phyloP scores from a whole-genome alignment of 129 eudicot species.

The Centella asiatica region DNA sequence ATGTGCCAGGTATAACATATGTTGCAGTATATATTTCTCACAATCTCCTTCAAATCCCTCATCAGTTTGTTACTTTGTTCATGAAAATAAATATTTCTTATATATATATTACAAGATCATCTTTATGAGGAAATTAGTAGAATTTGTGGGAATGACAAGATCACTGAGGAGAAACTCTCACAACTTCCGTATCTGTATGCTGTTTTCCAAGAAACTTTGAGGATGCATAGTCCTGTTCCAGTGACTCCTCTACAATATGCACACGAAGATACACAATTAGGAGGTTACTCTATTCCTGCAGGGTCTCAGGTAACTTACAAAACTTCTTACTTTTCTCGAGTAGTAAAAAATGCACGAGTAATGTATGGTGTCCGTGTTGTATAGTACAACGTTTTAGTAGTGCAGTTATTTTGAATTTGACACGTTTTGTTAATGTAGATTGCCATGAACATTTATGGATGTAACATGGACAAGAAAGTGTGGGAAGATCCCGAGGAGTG shows the following conservation, averaged over 20 bases:
- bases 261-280: slow-evolving; percentile 43
- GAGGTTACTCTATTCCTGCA: slow-evolving; percentile 45
- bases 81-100: background rate
- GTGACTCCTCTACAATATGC: slow-evolving; percentile 42
- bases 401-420: background rate
- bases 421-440: background rate
- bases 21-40: background rate
- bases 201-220: slow-evolving; percentile 48
- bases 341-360: no score
- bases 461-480: slow-evolving; percentile 45
- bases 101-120: slow-evolving; percentile 22
- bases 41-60: background rate
- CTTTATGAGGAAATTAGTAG: slow-evolving; percentile 25
- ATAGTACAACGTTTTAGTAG: no score
- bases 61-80: background rate
- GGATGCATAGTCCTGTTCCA: slow-evolving; percentile 45
- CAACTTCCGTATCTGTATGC: slow-evolving; percentile 45
- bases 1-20: slow-evolving; percentile 43
- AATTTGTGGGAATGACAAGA: slow-evolving; percentile 32
- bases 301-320: slow-evolving; percentile 36
- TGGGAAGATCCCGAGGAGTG: slow-evolving; percentile 55
- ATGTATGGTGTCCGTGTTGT: no score
- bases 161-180: slow-evolving; percentile 33
- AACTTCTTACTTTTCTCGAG: background rate
- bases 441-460: slow-evolving; percentile 42